Conservation (phyloP, 1,284 basidiomycete genomes). For the Malassezia globosa region DNA sequence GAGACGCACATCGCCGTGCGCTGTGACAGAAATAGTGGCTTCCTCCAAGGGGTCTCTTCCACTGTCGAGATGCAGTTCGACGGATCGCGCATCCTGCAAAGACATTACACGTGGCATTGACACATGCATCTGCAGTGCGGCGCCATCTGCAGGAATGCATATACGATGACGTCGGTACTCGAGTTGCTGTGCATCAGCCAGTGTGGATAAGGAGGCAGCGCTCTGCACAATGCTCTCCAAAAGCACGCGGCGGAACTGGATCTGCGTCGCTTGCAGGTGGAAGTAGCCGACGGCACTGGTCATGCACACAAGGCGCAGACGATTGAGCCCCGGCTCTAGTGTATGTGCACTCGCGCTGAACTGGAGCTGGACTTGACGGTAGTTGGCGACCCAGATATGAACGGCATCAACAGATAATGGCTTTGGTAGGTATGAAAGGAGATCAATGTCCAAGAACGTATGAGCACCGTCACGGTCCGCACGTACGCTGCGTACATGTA, state of each 20-base stretch:
- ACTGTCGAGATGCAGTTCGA: constrained; percentile 21
- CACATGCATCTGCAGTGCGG: constrained; percentile 19
- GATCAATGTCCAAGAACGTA: constrained; percentile 16
- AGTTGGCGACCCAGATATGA: constrained; percentile 26
- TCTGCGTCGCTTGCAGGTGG: constrained; percentile 36
- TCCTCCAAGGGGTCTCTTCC: constrained; percentile 24
- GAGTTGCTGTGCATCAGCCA: constrained; percentile 8
- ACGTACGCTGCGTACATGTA: constrained; percentile 6
- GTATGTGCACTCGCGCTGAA: constrained; percentile 21
- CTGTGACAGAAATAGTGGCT: constrained; percentile 19
- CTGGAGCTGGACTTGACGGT: constrained; percentile 27
- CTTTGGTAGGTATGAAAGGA: constrained; percentile 20
- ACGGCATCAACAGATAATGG: constrained; percentile 31
- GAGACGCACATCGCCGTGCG: not conserved
- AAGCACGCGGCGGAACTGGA: constrained; percentile 29
- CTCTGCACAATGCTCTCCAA: constrained; percentile 24
- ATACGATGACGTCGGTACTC: constrained; percentile 17
- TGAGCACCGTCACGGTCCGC: constrained; percentile 26
- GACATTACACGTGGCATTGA: constrained; percentile 23
- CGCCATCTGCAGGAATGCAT: constrained; percentile 31
- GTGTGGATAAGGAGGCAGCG: constrained; percentile 1
- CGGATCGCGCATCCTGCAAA: constrained; percentile 24
- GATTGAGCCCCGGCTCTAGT: constrained; percentile 23
- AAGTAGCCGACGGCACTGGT: constrained; percentile 28
- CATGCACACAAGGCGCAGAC: constrained; percentile 24